Evolutionary conservation across 176 grass and related monocot genomes (phyloP).

Genomic region (Avena eriantha): DNA sequence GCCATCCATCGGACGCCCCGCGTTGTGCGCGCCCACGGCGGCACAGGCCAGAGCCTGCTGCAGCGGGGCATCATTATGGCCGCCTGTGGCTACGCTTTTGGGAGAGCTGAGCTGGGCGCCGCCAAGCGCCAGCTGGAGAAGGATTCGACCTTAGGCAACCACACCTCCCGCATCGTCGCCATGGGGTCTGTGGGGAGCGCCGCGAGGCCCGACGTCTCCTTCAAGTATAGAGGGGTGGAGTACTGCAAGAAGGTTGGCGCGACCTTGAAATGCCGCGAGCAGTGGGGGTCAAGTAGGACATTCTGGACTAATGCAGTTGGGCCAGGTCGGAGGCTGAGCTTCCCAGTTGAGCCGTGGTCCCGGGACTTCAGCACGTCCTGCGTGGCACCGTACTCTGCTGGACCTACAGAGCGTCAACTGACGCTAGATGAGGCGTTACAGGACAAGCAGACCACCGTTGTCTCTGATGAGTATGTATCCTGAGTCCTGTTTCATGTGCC

Average conservation of each 20-base stretch:
- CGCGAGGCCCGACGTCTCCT: slow-evolving; percentile 47
- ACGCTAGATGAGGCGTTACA: slow-evolving; percentile 60
- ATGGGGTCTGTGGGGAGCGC: slow-evolving; percentile 33
- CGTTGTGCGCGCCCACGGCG: slow-evolving; percentile 50
- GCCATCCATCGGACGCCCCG: slow-evolving; percentile 52
- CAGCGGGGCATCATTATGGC: slow-evolving; percentile 62
- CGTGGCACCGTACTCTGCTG: slow-evolving; percentile 61
- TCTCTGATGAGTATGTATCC: slow-evolving; percentile 69
- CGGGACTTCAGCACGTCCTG: slow-evolving; percentile 52
- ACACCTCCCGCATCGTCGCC: background rate
- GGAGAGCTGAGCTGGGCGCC: slow-evolving; percentile 45
- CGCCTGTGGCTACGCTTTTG: slow-evolving; percentile 53
- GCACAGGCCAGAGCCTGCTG: slow-evolving; percentile 58
- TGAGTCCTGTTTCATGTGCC: slow-evolving; percentile 13
- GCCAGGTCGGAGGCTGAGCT: slow-evolving; percentile 48
- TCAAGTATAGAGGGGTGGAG: slow-evolving; percentile 59
- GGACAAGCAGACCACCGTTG: slow-evolving; percentile 57
- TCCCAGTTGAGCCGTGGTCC: slow-evolving; percentile 51
- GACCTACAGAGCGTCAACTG: slow-evolving; percentile 67
- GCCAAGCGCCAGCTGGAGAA: slow-evolving; percentile 50
- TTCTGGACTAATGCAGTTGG: slow-evolving; percentile 56
- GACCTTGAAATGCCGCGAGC: slow-evolving; percentile 54
- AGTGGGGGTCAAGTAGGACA: slow-evolving; percentile 47
- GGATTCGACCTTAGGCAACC: slow-evolving; percentile 23
- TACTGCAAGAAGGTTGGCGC: slow-evolving; percentile 55